A percentile compares a stretch with the other conserved stretches of the same genome.
These are phyloP conservation scores for Cadophora luteo-olivacea DNA, from an alignment of 2,329 filamentous ascomycete species.

Conservation along the genomic window DNA sequence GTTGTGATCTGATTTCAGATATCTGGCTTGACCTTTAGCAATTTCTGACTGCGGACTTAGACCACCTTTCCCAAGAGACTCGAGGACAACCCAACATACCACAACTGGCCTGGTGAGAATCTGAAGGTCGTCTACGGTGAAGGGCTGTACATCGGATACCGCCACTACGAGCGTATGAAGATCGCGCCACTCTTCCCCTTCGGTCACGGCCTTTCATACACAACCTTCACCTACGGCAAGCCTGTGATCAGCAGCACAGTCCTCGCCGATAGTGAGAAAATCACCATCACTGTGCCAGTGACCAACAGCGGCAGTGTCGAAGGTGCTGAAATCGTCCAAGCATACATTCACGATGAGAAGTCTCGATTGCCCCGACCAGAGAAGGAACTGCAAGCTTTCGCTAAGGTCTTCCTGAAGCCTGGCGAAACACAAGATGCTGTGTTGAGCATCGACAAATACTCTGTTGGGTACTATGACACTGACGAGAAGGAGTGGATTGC, in stretches of 20 bases:
- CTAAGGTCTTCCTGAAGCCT: slow-evolving; percentile 64
- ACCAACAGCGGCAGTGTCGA: slow-evolving; percentile 64
- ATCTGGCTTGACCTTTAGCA: slow-evolving; percentile 16
- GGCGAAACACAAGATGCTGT: slow-evolving; percentile 53
- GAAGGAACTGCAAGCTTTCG: slow-evolving; percentile 75
- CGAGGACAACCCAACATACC: slow-evolving; percentile 72
- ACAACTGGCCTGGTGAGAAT: slow-evolving; percentile 78
- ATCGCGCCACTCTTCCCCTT: slow-evolving; percentile 72
- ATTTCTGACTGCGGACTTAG: slow-evolving; percentile 43
- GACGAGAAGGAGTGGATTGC: slow-evolving; percentile 66
- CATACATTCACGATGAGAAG: slow-evolving; percentile 70
- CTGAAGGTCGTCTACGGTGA: slow-evolving; percentile 73
- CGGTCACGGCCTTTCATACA: slow-evolving; percentile 77
- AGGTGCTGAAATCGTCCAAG: slow-evolving; percentile 70
- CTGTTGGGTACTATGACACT: slow-evolving; percentile 67
- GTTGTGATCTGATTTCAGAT: slow-evolving; percentile 21
- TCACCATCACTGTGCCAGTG: slow-evolving; percentile 53
- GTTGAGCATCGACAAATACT: slow-evolving; percentile 54
- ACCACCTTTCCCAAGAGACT: slow-evolving; percentile 69
- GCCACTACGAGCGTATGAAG: slow-evolving; percentile 70
- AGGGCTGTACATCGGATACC: slow-evolving; percentile 75
- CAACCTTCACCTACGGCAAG: slow-evolving; percentile 68
- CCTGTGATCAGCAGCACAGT: slow-evolving; percentile 56
- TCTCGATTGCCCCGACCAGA: slow-evolving; percentile 68
- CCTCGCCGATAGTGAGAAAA: slow-evolving; percentile 48